Evolutionary conservation across 2,329 filamentous ascomycete genomes (phyloP).

Genomic region (Alternaria viburni): DNA sequence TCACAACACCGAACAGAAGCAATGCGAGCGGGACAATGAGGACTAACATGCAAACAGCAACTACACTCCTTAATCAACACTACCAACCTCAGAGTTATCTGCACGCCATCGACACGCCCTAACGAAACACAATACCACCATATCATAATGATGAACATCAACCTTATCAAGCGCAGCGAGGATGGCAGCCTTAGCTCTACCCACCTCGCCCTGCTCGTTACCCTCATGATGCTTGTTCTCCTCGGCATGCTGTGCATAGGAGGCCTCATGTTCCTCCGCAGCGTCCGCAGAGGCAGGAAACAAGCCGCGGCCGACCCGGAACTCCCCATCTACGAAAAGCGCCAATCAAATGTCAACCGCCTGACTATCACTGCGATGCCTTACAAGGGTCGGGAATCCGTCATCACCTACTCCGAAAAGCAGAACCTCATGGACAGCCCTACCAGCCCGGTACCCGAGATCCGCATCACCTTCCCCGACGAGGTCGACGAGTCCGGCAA

Average conservation of each 20-base stretch:
- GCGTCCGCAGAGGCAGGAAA: conserved; percentile 59
- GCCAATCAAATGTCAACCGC: conserved; percentile 61
- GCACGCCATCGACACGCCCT: conserved; percentile 30
- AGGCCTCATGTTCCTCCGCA: conserved; percentile 74
- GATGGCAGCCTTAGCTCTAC: conserved; percentile 61
- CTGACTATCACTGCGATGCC: conserved; percentile 59
- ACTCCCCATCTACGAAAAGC: conserved; percentile 73
- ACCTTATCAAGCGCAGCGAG: conserved; percentile 57
- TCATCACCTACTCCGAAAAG: conserved; percentile 81
- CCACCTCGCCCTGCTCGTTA: conserved; percentile 79
- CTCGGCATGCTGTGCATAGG: conserved; percentile 72
- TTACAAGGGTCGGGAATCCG: conserved; percentile 65
- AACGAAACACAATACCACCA: conserved; percentile 23
- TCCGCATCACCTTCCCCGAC: conserved; percentile 97
- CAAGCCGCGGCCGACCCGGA: conserved; percentile 55
- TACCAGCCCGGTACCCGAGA: conserved; percentile 84
- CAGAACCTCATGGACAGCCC: conserved; percentile 79
- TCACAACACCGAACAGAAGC: conserved; percentile 21
- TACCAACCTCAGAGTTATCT: conserved; percentile 16
- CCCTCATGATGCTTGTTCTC: conserved; percentile 78
- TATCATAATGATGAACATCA: conserved; percentile 51
- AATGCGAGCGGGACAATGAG: conserved; percentile 1
- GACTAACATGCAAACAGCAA: conserved; percentile 34
- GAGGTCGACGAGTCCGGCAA: conserved; percentile 86
- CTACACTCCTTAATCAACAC: conserved; percentile 36